Base-by-base conservation (phyloP, 768 basidiomycete species). In the Trametes sanguinea region DNA sequence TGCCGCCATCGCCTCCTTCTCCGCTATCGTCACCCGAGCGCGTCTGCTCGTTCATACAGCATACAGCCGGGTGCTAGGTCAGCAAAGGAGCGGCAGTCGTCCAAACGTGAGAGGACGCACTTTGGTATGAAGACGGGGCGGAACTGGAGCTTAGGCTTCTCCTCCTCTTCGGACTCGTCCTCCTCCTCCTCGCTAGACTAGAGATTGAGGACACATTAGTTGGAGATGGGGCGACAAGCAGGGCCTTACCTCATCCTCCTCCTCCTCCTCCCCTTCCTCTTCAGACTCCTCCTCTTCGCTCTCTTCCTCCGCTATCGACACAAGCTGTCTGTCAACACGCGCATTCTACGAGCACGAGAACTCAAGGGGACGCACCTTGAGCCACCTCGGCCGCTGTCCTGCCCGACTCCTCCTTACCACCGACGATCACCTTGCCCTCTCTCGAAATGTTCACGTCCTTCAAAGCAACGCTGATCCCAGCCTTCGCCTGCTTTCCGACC, bases 111-210 rank as follows among this genome's bases (percentile, higher is more conserved):
- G 30, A n/a, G 33, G 50, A 76, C 89, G 61, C 71, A 95, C 95
- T 98, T 98, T 57, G 92, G 92, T 16, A 98, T 85, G 73, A 98
- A 99, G 0, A 96, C 90, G 2, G 97, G 97, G 64, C 95, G 81
- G 75, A 96, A 94, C 65, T 88, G 85, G 6, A 85, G 77, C 72
- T 90, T 89, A 4, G 86, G 84, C 46, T 84, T 79, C 72, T 88
- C 86, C 60, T 91, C 92, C 69, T 94, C 92, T 48, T 93, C 92
- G 2, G 61, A 64, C 50, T 71, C 69, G 0, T 87, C 90, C 53
- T 91, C 92, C 53, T 91, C 92, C 67, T 92, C 86, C 77, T 95
- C 94, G 74, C 92, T 94, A 40, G 92, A 92, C 89, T 93, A 61
- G 48, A 30, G 57, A 57, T 51, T 61, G 69, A 69, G 64, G 44